Base-by-base conservation (phyloP, 2,329 filamentous ascomycete species). In the Epichloe gansuensis region DNA sequence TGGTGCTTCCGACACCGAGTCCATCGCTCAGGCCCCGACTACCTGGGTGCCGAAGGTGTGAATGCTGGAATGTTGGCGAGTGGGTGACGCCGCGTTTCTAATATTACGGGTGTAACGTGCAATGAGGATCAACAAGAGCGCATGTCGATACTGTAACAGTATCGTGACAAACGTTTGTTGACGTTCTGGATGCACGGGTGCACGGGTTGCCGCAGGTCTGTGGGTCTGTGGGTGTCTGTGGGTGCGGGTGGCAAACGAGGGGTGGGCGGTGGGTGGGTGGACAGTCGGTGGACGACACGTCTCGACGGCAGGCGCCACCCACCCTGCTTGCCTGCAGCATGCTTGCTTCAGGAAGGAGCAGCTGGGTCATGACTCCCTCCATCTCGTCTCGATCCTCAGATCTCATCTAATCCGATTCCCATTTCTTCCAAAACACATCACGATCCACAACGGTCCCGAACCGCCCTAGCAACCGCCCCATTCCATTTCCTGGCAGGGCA, bases 11-110 rank as follows among this genome's bases (percentile, higher is more conserved):
- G 53, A 39, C 39, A 37, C 55, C 57, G 59, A 58, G 58, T 75
- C 75, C 72, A 76, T 73, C 58, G 64, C 51, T 48, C 45, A 49
- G 45, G 48, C 59, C 59, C 58, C 60, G 57, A 25, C 48, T 41
- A 23, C n/a, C 7, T 25, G 21, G 12, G 21, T 44, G 21, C 21
- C 42, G 11, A 21, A 35, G 9, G 43, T 17, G 9, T n/a, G 46
- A 41, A 31, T 35, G 48, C 8, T 39, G 28, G 46, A 41, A 31
- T 35, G 48, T 15, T 39, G 28, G 25, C 34, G 31, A 15, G 12
- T 17, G 31, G 28, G 4, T 48, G 31, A 48, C 34, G 31, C 17
- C 39, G 45, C 23, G 34, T 11, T 21, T 21, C n/a, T n/a, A 6
- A 3, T 3, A n/a, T n/a, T n/a, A 12, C 42, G 8, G 42, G 21